A percentile compares a stretch with the other conserved stretches of the same genome.
Evolutionary conservation across 495 filamentous ascomycete species (phyloP).

Genomic region (Neurospora hispaniola): DNA sequence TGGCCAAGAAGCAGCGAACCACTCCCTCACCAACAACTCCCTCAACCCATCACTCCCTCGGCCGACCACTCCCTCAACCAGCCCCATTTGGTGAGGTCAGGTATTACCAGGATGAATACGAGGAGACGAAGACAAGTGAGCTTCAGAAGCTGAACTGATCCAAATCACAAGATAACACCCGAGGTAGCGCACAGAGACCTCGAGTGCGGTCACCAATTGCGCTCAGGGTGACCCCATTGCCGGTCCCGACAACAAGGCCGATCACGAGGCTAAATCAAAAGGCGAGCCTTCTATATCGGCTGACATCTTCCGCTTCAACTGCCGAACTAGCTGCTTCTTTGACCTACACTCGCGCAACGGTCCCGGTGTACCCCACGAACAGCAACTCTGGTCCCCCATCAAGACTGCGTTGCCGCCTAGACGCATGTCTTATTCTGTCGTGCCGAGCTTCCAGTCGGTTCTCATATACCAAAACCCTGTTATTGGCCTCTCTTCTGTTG

Average conservation of each 20-base stretch:
- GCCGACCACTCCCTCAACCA: not conserved
- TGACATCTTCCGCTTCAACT: not conserved
- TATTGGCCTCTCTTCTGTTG: constrained; percentile 26
- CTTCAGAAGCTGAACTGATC: not conserved
- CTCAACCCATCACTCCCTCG: not conserved
- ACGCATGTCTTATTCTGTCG: too few species aligned
- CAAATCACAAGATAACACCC: not conserved
- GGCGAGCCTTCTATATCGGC: not conserved
- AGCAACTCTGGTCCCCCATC: not conserved
- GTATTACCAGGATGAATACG: not conserved
- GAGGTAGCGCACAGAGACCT: not conserved
- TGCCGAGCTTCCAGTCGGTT: too few species aligned
- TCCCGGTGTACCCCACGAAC: not conserved
- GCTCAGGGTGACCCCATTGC: not conserved
- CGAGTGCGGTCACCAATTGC: not conserved
- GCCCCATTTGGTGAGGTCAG: not conserved
- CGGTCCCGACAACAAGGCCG: not conserved
- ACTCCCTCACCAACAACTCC: too few species aligned
- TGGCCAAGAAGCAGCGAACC: constrained; percentile 4
- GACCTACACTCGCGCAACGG: not conserved
- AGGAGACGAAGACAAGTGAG: not conserved
- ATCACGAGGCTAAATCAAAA: not conserved
- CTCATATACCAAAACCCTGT: constrained; percentile 22
- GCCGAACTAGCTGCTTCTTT: not conserved
- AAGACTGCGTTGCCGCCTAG: not conserved